A percentile compares a stretch with the other conserved stretches of the same genome.
phyloP scores from a whole-genome alignment of 768 basidiomycete species.

The Serpula lacrymans region DNA sequence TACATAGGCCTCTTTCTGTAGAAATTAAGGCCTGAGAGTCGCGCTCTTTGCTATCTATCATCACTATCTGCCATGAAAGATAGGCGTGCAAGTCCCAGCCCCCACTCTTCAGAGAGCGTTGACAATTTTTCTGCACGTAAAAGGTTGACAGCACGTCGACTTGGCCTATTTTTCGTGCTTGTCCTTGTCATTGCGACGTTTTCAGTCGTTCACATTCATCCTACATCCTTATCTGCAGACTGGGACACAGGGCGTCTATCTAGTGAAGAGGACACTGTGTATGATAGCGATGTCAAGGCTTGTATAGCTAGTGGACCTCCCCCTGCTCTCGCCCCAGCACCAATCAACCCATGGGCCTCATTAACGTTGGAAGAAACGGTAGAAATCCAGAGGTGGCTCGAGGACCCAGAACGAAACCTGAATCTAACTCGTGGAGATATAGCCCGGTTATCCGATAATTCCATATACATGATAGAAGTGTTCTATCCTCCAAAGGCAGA shows the following conservation, averaged over 20 bases:
- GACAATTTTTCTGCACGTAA: too few species aligned
- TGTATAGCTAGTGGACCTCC: constrained; percentile 32
- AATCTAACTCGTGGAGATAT: constrained; percentile 42
- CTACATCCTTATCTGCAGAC: constrained; percentile 2
- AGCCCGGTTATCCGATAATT: constrained; percentile 43
- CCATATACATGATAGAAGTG: constrained; percentile 47
- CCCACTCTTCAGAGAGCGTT: background rate
- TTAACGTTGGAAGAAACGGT: constrained; percentile 43
- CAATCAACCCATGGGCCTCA: constrained; percentile 50
- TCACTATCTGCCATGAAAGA: too few species aligned
- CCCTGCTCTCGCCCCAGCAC: constrained; percentile 38
- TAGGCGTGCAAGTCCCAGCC: background rate
- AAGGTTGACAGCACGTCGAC: constrained; percentile 12
- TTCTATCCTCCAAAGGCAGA: constrained; percentile 46
- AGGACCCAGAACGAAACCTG: constrained; percentile 34
- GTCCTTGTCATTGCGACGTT: constrained; percentile 11
- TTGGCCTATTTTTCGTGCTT: constrained; percentile 9
- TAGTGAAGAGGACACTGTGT: constrained; percentile 1
- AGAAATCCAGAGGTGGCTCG: constrained; percentile 45
- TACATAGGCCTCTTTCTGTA: too few species aligned
- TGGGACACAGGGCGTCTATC: background rate
- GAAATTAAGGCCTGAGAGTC: too few species aligned
- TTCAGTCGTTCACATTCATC: constrained; percentile 7
- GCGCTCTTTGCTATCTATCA: too few species aligned
- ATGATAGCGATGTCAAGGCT: constrained; percentile 21